A percentile compares a stretch with the other conserved stretches of the same genome.
Evolutionary conservation across 2,329 filamentous ascomycete species (phyloP).

Genomic region (Trichoderma endophyticum): DNA sequence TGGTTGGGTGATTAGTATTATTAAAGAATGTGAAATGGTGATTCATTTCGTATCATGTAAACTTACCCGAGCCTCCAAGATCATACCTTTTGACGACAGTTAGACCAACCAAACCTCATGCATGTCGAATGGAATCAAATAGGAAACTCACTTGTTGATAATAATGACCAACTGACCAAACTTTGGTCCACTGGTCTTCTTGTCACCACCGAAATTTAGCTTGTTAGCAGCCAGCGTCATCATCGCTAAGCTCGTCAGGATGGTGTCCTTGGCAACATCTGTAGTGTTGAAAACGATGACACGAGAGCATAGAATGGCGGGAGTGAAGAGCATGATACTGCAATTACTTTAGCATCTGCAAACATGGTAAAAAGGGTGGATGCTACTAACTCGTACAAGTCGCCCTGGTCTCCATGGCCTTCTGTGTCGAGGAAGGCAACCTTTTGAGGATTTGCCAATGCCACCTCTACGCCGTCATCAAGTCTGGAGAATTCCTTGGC

Average conservation of each 20-base stretch:
- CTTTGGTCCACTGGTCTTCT: slow-evolving; percentile 1
- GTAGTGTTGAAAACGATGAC: slow-evolving; percentile 15
- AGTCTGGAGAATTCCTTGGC: slow-evolving; percentile 11
- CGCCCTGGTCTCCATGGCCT: slow-evolving; percentile 15
- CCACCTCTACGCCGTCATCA: slow-evolving; percentile 6
- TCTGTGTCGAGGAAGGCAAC: slow-evolving; percentile 13
- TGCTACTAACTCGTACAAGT: slow-evolving; percentile 13
- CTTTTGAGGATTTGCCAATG: neutral
- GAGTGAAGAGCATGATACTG: slow-evolving; percentile 14
- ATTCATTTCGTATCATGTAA: neutral
- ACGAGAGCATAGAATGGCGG: slow-evolving; percentile 11
- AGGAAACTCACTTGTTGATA: slow-evolving; percentile 6
- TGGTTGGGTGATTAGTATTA: neutral
- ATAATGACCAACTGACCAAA: slow-evolving; percentile 14
- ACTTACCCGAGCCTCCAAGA: slow-evolving; percentile 14
- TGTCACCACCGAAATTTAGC: slow-evolving; percentile 13
- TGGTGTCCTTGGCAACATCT: slow-evolving; percentile 16
- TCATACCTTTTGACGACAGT: neutral
- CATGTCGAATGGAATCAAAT: neutral
- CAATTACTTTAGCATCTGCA: neutral
- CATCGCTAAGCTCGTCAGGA: slow-evolving; percentile 11
- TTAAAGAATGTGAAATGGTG: neutral
- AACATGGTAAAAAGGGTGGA: neutral
- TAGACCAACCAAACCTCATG: neutral
- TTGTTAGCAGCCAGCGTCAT: slow-evolving; percentile 11